Evolutionary conservation across 108 stramenopile genomes (phyloP), one percentile per base, ranked within the genome.

Genomic region (Fragilariopsis cylindrus): DNA sequence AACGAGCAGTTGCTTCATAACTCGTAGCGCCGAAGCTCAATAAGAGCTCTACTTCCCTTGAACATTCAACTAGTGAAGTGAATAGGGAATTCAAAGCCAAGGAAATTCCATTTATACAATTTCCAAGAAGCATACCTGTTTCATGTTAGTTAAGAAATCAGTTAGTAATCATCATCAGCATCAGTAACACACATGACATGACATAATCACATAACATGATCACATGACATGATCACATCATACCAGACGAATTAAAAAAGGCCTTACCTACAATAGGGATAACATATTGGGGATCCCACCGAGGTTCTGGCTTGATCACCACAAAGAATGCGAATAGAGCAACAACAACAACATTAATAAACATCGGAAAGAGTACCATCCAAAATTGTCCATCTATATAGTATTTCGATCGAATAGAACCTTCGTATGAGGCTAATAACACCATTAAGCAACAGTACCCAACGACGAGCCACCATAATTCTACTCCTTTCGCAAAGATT

Each of bases 71-170:
- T 43, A 81, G 18, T 13, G 76, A 78, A 7, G 80, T 91, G 13
- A 90, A 55, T 48, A 94, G 73, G 19, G 77, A 56, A 67, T 90
- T 85, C 3, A 92, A 48, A 0, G 92, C 77, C 18, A 95, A 65
- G 2, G 88, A 81, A 4, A 92, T 76, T 3, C 89, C 92, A 65
- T 84, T 92, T 57, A 95, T 92, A 68, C 87, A 87, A 55, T 94
- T 93, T 16, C 97, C 94, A 46, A 97, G 64, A 6, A 97, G 71
- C 97, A 97, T 97, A 1, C 97, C 97, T 21, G 81, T 78, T 7
- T 30, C 30, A 2, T 30, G 95, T 89, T 2, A 95, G 88, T 57
- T 57, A n/a, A 52, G 50, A 52, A 52, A 3, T 13, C 50, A 52
- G 50, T 13, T 30, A 30, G 30, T 30, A 30, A 30, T 30, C 30